Percentiles rank a stretch among this genome's conserved stretches.
Conservation (phyloP, 306 rosid genomes). For the Lagenaria siceraria region DNA sequence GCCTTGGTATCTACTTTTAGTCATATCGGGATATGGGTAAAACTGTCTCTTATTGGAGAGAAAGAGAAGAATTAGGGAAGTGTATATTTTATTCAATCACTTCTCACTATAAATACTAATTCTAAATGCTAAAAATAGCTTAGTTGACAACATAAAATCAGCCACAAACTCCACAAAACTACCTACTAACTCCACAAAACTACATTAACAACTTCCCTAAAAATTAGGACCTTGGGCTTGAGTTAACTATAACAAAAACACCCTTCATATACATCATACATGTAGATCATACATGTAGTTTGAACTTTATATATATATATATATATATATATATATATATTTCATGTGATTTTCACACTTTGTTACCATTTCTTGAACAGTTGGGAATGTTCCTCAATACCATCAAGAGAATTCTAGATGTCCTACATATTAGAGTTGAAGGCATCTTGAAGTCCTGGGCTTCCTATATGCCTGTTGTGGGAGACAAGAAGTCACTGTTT, state of each 20-base stretch:
- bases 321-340: not conserved
- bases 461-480: conserved; percentile 62
- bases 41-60: not conserved
- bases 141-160: too few relatives aligned
- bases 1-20: not conserved
- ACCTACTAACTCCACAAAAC: too few relatives aligned
- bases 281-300: too few relatives aligned
- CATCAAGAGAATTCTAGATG: conserved; percentile 85
- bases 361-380: conserved; percentile 25
- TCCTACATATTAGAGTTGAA: conserved; percentile 84
- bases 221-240: too few relatives aligned
- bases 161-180: too few relatives aligned
- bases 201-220: too few relatives aligned
- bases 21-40: not conserved
- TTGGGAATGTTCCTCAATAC: conserved; percentile 86
- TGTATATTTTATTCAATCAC: too few relatives aligned
- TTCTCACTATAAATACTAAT: too few relatives aligned
- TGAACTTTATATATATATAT: not conserved
- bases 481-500: conserved; percentile 56
- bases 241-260: not conserved
- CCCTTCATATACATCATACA: not conserved
- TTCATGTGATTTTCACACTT: conserved; percentile 6
- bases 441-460: conserved; percentile 91
- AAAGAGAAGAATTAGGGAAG: too few relatives aligned
- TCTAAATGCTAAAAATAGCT: too few relatives aligned